Conservation (phyloP, 805 yeast genomes). For the Cyberlindnera meyerae region DNA sequence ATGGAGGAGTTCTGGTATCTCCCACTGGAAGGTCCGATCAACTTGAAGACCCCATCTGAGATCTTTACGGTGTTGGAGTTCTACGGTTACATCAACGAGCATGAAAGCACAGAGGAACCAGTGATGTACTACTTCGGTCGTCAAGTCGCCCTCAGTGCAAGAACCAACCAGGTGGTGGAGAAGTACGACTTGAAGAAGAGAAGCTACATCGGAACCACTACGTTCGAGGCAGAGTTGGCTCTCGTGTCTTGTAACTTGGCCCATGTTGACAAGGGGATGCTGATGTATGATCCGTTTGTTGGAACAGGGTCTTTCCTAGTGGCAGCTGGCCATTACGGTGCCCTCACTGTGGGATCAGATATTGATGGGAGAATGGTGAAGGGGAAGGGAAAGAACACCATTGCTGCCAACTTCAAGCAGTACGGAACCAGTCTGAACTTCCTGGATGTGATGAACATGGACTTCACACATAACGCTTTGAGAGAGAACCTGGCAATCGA, state of each 20-base stretch:
- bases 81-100: constrained; percentile 46
- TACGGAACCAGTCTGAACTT: constrained; percentile 55
- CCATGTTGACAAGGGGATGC: constrained; percentile 56
- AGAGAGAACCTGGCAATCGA: constrained; percentile 61
- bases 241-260: constrained; percentile 84
- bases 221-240: constrained; percentile 92
- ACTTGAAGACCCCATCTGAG: constrained; percentile 71
- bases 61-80: constrained; percentile 71
- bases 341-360: constrained; percentile 79
- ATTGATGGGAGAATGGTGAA: constrained; percentile 77
- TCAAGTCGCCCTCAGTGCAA: constrained; percentile 54
- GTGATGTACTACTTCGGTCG: constrained; percentile 69
- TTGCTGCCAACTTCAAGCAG: constrained; percentile 66
- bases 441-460: constrained; percentile 83
- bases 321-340: constrained; percentile 84
- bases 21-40: constrained; percentile 70
- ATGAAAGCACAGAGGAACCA: constrained; percentile 44
- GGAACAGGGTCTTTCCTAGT: constrained; percentile 95
- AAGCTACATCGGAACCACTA: constrained; percentile 90
- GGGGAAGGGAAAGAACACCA: constrained; percentile 59
- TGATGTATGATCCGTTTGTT: constrained; percentile 90
- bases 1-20: constrained; percentile 72
- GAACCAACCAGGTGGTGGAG: constrained; percentile 64
- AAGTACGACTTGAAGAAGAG: constrained; percentile 76
- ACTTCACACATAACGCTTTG: constrained; percentile 87